Evolutionary conservation across 2,329 filamentous ascomycete species (phyloP), one percentile per base, ranked within the genome.

Genomic region (Fusarium aywerte): DNA sequence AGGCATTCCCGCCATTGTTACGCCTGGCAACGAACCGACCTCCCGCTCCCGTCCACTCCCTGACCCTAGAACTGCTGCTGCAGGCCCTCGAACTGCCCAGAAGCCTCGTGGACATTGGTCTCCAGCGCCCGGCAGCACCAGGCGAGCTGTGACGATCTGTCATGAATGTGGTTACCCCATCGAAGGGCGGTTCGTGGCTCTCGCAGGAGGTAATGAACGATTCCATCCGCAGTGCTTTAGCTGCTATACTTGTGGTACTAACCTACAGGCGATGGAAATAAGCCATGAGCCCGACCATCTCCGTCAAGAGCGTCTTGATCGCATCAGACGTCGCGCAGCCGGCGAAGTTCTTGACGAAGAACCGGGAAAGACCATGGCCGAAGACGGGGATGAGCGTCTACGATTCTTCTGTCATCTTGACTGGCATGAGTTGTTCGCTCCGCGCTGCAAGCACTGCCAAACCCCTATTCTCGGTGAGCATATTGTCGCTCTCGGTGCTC

Each of bases 351-450:
- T 92, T 12, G 81, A 87, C 7, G 89, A 92, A 60, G 81, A 85
- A 49, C 88, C 88, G 3, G 87, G 86, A 29, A 81, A 87, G 75
- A 90, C 88, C 12, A 85, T 86, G 78, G 84, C 84, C 4, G 90
- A 92, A 66, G 91, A 95, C 71, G 89, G 90, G 39, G 91, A 95
- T 75, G 85, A 87, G 35, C 84, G 88, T 12, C 80, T 92, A 43
- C 89, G 95, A 12, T 98, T 98, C 85, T 99, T 92, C 81, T 99
- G 96, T 80, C 95, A 98, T 76, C 86, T 99, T n/a, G 96, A 99
- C 82, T 99, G 94, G 87, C 96, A 99, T 78, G 96, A 99, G 80
- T 83, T 91, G 53, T 99, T 92, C 79, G 93, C 92, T 31, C 96
- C 96, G 6, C 89, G 93, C 39, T 99, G 96, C 85, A 96, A 96